Conservation (phyloP, 2,329 filamentous ascomycete genomes). For the Aspergillus sp. region DNA sequence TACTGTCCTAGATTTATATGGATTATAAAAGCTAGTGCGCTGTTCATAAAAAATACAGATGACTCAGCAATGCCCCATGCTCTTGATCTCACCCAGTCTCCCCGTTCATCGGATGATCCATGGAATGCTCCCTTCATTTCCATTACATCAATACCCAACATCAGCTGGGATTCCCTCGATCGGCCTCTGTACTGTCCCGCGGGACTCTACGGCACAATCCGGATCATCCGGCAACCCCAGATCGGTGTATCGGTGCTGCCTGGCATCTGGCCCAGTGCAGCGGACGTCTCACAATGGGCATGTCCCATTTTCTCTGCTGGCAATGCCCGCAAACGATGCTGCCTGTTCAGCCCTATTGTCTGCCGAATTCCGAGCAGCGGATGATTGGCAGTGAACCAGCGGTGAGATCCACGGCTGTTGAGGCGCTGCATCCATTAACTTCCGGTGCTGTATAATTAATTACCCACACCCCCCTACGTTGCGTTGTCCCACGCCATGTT, state of each 20-base stretch:
- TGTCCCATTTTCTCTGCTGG: too few species aligned
- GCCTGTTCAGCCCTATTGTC: constrained; percentile 8
- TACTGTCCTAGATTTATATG: too few species aligned
- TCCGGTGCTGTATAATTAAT: constrained; percentile 1
- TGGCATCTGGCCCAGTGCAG: neutral
- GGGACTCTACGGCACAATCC: neutral
- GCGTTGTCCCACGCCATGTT: neutral
- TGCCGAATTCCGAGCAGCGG: constrained; percentile 5
- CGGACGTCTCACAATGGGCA: too few species aligned
- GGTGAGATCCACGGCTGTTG: constrained; percentile 1
- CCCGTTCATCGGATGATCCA: neutral
- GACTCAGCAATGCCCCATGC: too few species aligned
- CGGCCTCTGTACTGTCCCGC: too few species aligned
- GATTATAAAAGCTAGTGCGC: too few species aligned
- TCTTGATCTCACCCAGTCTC: neutral
- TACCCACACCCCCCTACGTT: neutral
- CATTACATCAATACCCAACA: neutral
- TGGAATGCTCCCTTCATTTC: neutral
- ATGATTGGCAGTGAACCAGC: constrained; percentile 3
- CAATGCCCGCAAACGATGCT: constrained; percentile 1
- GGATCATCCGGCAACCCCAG: neutral
- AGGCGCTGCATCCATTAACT: constrained; percentile 1
- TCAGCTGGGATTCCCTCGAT: too few species aligned
- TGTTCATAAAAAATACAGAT: too few species aligned
- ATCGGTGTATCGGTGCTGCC: neutral